Conservation (phyloP, 75 land plant genomes). For the Pinus taeda region DNA sequence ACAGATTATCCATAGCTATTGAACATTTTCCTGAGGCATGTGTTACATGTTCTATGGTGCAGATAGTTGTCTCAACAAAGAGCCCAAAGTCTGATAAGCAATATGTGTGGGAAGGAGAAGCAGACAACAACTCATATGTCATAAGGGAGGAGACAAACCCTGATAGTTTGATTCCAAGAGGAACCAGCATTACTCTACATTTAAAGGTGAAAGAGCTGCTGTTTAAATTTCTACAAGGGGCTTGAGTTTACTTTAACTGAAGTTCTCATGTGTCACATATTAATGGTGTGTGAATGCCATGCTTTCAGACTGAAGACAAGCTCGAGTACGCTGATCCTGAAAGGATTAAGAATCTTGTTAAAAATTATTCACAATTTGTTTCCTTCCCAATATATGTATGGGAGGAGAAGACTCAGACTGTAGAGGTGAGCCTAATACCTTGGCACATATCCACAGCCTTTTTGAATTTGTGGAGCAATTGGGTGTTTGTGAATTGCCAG, state of each 20-base stretch:
- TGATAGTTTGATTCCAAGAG: constrained; percentile 77
- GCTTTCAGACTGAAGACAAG: constrained; percentile 76
- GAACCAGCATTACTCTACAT: constrained; percentile 81
- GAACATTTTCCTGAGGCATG: background rate
- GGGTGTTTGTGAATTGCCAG: background rate
- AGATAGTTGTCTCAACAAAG: constrained; percentile 93
- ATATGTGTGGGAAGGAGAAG: constrained; percentile 97
- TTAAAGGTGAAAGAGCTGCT: constrained; percentile 60
- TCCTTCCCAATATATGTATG: constrained; percentile 98
- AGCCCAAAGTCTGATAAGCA: constrained; percentile 94
- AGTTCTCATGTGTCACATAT: background rate
- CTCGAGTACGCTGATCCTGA: constrained; percentile 79
- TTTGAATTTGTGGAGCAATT: background rate
- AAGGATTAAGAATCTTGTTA: constrained; percentile 80
- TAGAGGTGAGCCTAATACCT: constrained; percentile 54
- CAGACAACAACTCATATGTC: constrained; percentile 63
- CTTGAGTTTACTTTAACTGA: too few species aligned
- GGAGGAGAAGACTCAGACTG: constrained; percentile 81
- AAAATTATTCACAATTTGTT: constrained; percentile 94
- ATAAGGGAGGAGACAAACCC: constrained; percentile 88
- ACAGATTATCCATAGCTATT: background rate
- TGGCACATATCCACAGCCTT: background rate
- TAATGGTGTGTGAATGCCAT: background rate
- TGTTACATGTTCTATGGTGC: background rate
- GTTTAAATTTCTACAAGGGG: background rate